Conservation (phyloP, 345 rosid genomes). For the Psidium guajava region DNA sequence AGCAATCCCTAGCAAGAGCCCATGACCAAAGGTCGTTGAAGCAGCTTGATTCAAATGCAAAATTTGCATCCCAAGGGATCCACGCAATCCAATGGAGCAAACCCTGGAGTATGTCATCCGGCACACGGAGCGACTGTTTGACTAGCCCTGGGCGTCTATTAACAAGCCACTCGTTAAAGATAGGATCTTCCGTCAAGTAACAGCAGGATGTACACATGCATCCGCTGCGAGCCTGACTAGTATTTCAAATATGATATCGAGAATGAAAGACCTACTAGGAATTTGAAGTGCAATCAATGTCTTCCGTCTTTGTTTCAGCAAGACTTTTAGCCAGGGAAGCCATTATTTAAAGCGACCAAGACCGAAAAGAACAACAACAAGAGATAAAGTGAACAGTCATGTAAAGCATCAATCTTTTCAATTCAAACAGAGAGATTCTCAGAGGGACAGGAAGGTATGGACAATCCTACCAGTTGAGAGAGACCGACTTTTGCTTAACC, state of each 20-base stretch:
- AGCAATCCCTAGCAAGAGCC: not conserved
- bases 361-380: not conserved
- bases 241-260: too few relatives aligned
- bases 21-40: not conserved
- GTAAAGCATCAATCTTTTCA: not conserved
- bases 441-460: not conserved
- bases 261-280: too few relatives aligned
- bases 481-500: not conserved
- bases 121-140: not conserved
- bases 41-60: not conserved
- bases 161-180: not conserved
- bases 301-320: too few relatives aligned
- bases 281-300: too few relatives aligned
- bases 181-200: not conserved
- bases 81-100: not conserved
- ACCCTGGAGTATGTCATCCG: not conserved
- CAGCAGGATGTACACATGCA: not conserved
- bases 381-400: not conserved
- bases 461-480: not conserved
- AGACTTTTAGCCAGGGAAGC: not conserved
- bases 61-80: not conserved
- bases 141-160: not conserved
- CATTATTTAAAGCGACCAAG: not conserved
- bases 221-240: too few relatives aligned
- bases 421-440: not conserved